A percentile compares a stretch with the other conserved stretches of the same genome.
phyloP scores from a whole-genome alignment of 768 basidiomycete species.

The Dictyophora rubrovolvata region DNA sequence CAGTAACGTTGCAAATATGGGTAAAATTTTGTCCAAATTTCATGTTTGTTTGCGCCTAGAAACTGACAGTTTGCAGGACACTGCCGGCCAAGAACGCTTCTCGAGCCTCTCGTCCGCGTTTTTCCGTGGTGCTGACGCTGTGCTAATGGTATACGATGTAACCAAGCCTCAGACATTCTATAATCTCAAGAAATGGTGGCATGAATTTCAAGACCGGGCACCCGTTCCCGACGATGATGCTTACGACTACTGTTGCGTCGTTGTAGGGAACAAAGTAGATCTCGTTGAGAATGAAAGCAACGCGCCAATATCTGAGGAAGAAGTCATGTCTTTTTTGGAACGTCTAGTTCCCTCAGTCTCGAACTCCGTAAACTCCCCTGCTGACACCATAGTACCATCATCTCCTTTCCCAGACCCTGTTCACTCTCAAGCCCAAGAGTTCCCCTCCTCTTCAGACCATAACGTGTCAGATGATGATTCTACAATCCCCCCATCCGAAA shows the following conservation, averaged over 20 bases:
- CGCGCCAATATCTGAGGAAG: slow-evolving; percentile 23
- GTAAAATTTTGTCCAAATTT: slow-evolving; percentile 19
- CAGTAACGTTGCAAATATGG: slow-evolving; percentile 63
- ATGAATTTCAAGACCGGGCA: slow-evolving; percentile 56
- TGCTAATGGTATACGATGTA: slow-evolving; percentile 72
- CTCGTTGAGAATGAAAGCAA: slow-evolving; percentile 23
- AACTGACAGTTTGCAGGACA: slow-evolving; percentile 40
- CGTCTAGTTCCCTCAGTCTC: slow-evolving; percentile 39
- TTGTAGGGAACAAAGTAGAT: slow-evolving; percentile 74
- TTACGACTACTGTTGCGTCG: slow-evolving; percentile 57
- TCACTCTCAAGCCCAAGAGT: not conserved
- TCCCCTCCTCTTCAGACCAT: not conserved
- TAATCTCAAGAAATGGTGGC: slow-evolving; percentile 66
- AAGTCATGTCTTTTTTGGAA: slow-evolving; percentile 46
- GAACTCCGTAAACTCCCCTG: slow-evolving; percentile 3
- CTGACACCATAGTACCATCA: not conserved
- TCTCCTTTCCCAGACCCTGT: not conserved
- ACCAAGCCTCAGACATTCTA: slow-evolving; percentile 52
- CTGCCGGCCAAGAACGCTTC: slow-evolving; percentile 83
- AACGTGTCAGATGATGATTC: not conserved
- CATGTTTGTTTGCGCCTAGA: not conserved
- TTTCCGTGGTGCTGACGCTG: slow-evolving; percentile 79
- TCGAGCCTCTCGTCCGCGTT: slow-evolving; percentile 74
- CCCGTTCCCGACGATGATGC: slow-evolving; percentile 57
- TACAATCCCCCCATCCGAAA: not conserved